phyloP scores from a whole-genome alignment of 2,329 filamentous ascomycete genomes.

The Colletotrichum sp. region DNA sequence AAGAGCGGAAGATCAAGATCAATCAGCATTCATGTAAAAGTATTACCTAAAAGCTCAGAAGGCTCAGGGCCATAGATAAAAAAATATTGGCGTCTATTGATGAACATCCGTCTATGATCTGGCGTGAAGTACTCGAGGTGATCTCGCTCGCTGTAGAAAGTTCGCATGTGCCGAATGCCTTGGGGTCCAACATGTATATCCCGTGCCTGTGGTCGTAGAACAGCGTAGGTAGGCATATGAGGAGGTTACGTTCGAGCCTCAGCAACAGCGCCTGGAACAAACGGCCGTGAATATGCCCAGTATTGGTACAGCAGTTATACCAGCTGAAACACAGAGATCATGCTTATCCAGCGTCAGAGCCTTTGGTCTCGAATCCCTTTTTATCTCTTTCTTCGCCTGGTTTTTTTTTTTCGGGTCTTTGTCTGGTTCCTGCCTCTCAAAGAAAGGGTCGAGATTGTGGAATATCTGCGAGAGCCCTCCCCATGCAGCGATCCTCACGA shows the following conservation, averaged over 20 bases:
- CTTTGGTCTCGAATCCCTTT: background rate
- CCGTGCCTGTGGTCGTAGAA: background rate
- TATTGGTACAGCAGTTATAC: background rate
- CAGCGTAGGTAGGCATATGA: background rate
- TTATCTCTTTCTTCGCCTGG: background rate
- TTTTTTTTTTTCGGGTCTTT: background rate
- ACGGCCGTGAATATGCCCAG: background rate
- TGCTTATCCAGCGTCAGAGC: background rate
- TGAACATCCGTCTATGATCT: background rate
- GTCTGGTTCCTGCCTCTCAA: background rate
- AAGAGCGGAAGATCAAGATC: background rate
- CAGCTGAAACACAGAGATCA: background rate
- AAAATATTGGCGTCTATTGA: background rate
- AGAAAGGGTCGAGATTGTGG: background rate
- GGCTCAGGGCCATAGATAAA: background rate
- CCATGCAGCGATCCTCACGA: background rate
- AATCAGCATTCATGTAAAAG: background rate
- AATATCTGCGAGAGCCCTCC: background rate
- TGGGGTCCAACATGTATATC: background rate
- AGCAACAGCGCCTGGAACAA: background rate
- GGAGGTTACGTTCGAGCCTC: background rate
- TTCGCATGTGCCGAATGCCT: background rate
- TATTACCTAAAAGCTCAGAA: background rate
- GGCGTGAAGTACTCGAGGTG: background rate
- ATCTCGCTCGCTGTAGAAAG: background rate